A percentile compares a stretch with the other conserved stretches of the same genome.
Evolutionary conservation across 2,329 filamentous ascomycete species (phyloP).

Genomic region (Thielaviopsis ethacetica): DNA sequence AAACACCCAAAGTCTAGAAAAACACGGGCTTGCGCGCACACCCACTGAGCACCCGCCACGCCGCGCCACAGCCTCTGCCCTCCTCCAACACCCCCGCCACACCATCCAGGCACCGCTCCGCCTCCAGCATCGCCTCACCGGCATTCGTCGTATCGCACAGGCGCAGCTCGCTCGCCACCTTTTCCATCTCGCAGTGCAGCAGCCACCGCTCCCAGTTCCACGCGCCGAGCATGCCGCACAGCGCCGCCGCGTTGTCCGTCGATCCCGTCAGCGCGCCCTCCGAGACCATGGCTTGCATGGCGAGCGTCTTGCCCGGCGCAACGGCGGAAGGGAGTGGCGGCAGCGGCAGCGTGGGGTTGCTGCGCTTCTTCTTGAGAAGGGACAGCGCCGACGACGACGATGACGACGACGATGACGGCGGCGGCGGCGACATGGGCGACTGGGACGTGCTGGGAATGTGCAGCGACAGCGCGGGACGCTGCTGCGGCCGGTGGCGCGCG

Average conservation of each 20-base stretch:
- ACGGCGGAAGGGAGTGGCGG: not conserved
- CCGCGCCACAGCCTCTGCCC: conserved; percentile 40
- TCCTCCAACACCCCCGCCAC: conserved; percentile 48
- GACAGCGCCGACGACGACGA: no score
- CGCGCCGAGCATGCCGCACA: conserved; percentile 68
- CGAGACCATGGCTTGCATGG: conserved; percentile 45
- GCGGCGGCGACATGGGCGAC: not conserved
- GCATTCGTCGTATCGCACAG: conserved; percentile 36
- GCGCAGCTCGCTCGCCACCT: conserved; percentile 47
- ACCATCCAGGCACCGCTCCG: conserved; percentile 42
- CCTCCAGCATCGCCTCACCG: conserved; percentile 34
- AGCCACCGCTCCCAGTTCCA: conserved; percentile 98
- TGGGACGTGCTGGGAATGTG: conserved; percentile 16
- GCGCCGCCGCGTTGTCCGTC: conserved; percentile 53
- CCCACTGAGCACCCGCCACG: conserved; percentile 44
- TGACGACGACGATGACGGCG: no score
- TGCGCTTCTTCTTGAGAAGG: no score
- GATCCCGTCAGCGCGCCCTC: conserved; percentile 31
- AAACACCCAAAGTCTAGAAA: conserved; percentile 15
- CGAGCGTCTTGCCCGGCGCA: conserved; percentile 22
- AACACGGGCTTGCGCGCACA: conserved; percentile 46
- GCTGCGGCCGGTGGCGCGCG: conserved; percentile 14
- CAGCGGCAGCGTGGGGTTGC: no score
- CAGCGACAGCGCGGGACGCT: conserved; percentile 16
- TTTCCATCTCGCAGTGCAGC: conserved; percentile 73